These are phyloP conservation scores for Hamamelis virginiana DNA, from an alignment of 164 flowering plant species.

Conservation along the genomic window DNA sequence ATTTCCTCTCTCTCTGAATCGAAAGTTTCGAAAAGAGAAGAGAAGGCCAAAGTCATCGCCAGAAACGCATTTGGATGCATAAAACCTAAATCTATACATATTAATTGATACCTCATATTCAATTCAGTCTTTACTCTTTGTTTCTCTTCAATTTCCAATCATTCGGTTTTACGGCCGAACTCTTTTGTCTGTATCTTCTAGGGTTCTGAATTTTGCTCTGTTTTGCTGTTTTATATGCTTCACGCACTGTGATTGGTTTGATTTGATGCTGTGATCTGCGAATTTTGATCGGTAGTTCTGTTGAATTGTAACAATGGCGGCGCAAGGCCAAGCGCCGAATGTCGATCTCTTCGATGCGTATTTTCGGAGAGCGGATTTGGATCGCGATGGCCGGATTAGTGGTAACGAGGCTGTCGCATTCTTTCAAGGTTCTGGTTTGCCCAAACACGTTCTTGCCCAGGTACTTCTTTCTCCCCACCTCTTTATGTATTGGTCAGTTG, in stretches of 20 bases:
- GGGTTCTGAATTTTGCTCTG: background rate
- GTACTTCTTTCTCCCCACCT: constrained; percentile 22
- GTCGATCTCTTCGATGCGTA: constrained; percentile 81
- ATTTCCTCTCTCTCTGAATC: too few species aligned
- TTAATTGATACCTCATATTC: too few species aligned
- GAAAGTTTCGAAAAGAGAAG: too few species aligned
- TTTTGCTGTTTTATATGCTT: background rate
- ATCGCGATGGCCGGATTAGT: constrained; percentile 68
- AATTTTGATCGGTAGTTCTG: background rate
- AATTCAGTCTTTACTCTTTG: background rate
- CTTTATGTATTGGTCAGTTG: background rate
- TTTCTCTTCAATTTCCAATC: background rate
- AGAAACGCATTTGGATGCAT: too few species aligned
- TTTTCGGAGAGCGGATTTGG: constrained; percentile 84
- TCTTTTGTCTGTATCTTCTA: background rate
- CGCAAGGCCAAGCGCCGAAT: constrained; percentile 36
- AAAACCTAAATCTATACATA: too few species aligned
- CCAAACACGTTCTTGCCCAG: constrained; percentile 69
- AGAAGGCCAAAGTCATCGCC: too few species aligned
- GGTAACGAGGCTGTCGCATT: constrained; percentile 70
- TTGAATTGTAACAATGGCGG: constrained; percentile 31
- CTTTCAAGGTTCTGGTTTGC: constrained; percentile 57
- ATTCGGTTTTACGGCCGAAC: background rate
- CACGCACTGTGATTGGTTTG: background rate
- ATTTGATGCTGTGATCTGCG: background rate